A percentile compares a stretch with the other conserved stretches of the same genome.
These are phyloP conservation scores for Posidonia oceanica DNA, from an alignment of 116 monocot genomes.

Conservation along the genomic window DNA sequence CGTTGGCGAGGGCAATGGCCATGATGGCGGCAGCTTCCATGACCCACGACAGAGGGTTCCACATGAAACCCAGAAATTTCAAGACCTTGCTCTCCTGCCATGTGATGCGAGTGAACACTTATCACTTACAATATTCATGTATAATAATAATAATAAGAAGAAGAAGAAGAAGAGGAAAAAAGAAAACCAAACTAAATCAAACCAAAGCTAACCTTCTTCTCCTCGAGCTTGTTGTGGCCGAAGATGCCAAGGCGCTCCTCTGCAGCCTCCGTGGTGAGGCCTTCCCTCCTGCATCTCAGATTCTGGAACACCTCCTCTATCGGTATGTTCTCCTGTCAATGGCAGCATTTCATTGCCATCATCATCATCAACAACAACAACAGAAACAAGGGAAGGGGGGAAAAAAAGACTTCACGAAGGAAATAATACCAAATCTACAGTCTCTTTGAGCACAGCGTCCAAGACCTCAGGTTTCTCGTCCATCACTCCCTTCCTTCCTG, in stretches of 20 bases:
- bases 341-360: neutral
- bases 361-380: neutral
- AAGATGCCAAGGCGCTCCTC: conserved; percentile 70
- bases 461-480: conserved; percentile 52
- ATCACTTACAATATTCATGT: neutral
- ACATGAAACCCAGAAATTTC: conserved; percentile 96
- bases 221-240: conserved; percentile 92
- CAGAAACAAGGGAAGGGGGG: neutral
- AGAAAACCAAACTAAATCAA: neutral
- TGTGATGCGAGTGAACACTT: neutral
- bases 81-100: conserved; percentile 84
- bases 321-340: conserved; percentile 73
- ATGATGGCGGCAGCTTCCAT: conserved; percentile 99
- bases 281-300: conserved; percentile 67
- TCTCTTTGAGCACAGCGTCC: conserved; percentile 83
- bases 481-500: conserved; percentile 6
- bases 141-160: neutral
- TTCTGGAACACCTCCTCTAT: conserved; percentile 90
- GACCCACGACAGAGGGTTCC: conserved; percentile 99
- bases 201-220: conserved; percentile 54
- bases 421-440: conserved; percentile 65
- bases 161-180: neutral
- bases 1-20: conserved; percentile 99
- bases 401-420: neutral
- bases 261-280: conserved; percentile 46